Percentiles rank a stretch among this genome's conserved stretches.
These are phyloP conservation scores for Saccharum hybrid DNA, from an alignment of 202 grass and related monocot species.

Conservation along the genomic window DNA sequence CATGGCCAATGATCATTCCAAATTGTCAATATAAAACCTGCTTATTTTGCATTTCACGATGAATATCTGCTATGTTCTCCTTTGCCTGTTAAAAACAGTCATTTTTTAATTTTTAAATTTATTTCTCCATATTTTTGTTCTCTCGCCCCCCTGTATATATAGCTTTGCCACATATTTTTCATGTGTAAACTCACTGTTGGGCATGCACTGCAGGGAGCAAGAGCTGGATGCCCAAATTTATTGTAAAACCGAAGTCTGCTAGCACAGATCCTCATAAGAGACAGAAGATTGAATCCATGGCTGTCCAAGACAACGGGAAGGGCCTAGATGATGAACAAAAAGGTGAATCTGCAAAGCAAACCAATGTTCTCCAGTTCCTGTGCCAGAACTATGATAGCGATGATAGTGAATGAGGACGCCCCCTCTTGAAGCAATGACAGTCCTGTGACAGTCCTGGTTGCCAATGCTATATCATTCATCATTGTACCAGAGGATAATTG, in stretches of 20 bases:
- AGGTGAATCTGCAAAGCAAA: constrained; percentile 11
- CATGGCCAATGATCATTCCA: not conserved
- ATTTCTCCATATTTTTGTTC: not conserved
- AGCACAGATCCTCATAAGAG: constrained; percentile 38
- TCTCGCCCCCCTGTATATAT: too few relatives aligned
- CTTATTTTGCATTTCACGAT: not conserved
- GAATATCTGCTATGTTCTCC: not conserved
- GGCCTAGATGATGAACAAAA: constrained; percentile 11
- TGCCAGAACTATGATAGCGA: constrained; percentile 58
- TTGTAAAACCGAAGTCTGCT: constrained; percentile 55
- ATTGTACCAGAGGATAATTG: not conserved
- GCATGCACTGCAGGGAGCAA: constrained; percentile 42
- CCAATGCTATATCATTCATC: not conserved
- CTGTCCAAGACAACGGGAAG: constrained; percentile 27
- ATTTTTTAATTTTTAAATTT: constrained; percentile 4
- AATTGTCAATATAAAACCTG: not conserved
- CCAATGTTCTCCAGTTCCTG: constrained; percentile 58
- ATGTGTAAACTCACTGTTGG: constrained; percentile 21
- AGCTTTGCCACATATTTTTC: not conserved
- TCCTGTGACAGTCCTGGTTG: not conserved
- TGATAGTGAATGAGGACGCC: constrained; percentile 49
- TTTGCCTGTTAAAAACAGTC: not conserved
- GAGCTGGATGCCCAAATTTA: constrained; percentile 58
- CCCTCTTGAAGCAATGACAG: not conserved
- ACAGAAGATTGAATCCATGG: constrained; percentile 24